phyloP scores from a whole-genome alignment of 768 basidiomycete species.

The Porpolomopsis calyptriformis region DNA sequence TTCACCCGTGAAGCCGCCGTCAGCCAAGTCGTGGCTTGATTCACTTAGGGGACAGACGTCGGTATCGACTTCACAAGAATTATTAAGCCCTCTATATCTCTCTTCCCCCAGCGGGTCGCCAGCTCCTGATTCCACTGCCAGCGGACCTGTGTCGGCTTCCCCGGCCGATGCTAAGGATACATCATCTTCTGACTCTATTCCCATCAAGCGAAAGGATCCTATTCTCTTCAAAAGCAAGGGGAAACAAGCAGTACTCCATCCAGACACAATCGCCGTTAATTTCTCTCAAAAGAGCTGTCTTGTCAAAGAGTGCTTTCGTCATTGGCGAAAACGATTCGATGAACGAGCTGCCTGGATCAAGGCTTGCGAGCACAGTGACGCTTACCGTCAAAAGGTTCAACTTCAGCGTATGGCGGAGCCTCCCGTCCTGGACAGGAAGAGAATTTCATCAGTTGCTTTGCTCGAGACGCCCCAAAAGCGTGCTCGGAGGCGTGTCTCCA shows the following conservation, averaged over 20 bases:
- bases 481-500: constrained; percentile 28
- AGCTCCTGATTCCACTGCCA: constrained; percentile 9
- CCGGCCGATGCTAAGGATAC: neutral
- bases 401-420: constrained; percentile 11
- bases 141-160: constrained; percentile 5
- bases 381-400: constrained; percentile 45
- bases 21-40: constrained; percentile 22
- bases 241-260: constrained; percentile 15
- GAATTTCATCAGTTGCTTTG: constrained; percentile 13
- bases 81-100: constrained; percentile 35
- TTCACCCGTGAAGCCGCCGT: constrained; percentile 14
- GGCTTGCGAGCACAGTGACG: constrained; percentile 49
- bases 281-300: constrained; percentile 32
- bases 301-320: constrained; percentile 32
- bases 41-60: constrained; percentile 24
- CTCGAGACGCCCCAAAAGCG: constrained; percentile 29
- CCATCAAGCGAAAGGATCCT: neutral
- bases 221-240: constrained; percentile 5
- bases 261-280: constrained; percentile 30
- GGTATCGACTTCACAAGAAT: constrained; percentile 20
- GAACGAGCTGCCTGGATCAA: constrained; percentile 48
- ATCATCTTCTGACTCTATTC: neutral
- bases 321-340: constrained; percentile 36
- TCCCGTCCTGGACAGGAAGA: constrained; percentile 20
- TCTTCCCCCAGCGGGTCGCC: constrained; percentile 21